These are phyloP conservation scores for Abelmoschus esculentus DNA, from an alignment of 345 rosid species.

Conservation along the genomic window DNA sequence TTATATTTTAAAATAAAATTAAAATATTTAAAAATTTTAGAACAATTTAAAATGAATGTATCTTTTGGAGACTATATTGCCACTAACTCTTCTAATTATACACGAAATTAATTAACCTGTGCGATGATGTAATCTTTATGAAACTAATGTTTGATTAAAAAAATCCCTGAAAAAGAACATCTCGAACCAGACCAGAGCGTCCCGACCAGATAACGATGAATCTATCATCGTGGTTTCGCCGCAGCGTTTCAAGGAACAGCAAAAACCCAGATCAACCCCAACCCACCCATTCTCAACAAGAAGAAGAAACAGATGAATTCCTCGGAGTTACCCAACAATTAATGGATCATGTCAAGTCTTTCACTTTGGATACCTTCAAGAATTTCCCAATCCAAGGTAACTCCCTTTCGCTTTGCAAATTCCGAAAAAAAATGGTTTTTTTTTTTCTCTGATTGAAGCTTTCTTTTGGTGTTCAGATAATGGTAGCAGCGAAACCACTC, in stretches of 20 bases:
- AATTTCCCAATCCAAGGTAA: slow-evolving; percentile 56
- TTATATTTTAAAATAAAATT: too few relatives aligned
- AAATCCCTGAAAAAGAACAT: not conserved
- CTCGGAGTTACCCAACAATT: slow-evolving; percentile 59
- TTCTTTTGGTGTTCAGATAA: slow-evolving; percentile 31
- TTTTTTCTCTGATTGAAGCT: slow-evolving; percentile 1
- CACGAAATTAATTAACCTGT: too few relatives aligned
- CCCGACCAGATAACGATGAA: not conserved
- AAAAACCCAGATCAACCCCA: not conserved
- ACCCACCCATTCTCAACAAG: not conserved
- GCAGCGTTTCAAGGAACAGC: not conserved
- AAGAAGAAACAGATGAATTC: slow-evolving; percentile 28
- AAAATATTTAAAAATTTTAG: too few relatives aligned
- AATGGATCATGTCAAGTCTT: slow-evolving; percentile 51
- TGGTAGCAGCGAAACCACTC: slow-evolving; percentile 26
- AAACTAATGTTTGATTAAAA: not conserved
- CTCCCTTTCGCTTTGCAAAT: not conserved
- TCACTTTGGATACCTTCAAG: slow-evolving; percentile 69
- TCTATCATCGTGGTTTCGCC: not conserved
- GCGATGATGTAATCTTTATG: too few relatives aligned
- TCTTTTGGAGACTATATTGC: too few relatives aligned
- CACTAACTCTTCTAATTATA: too few relatives aligned
- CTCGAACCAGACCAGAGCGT: not conserved
- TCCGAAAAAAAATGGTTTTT: not conserved
- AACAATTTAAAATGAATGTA: too few relatives aligned